Conservation (phyloP, 345 rosid genomes). For the Salix koriyanagi region DNA sequence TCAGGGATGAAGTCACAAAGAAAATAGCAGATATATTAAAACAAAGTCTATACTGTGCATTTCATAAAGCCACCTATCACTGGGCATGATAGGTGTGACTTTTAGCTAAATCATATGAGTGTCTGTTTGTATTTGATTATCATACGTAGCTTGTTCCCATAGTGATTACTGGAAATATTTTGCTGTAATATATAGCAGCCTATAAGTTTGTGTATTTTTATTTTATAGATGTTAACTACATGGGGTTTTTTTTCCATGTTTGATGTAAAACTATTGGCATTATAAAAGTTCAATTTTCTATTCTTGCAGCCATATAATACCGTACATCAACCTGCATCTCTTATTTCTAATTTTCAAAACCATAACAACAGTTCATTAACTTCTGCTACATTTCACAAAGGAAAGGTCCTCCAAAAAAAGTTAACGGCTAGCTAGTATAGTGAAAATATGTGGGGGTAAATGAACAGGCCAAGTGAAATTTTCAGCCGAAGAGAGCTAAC, state of each 20-base stretch:
- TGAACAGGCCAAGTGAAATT: not conserved
- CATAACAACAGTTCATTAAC: not conserved
- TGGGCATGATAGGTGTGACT: conserved; percentile 10
- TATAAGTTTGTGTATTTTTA: conserved; percentile 1
- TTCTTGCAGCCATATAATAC: not conserved
- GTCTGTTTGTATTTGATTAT: conserved; percentile 12
- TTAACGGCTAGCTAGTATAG: not conserved
- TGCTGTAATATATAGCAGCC: conserved; percentile 13
- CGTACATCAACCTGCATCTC: not conserved
- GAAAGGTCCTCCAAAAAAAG: not conserved
- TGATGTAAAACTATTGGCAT: not conserved
- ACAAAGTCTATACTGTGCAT: not conserved
- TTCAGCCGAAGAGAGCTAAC: not conserved
- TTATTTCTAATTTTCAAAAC: not conserved
- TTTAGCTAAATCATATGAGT: conserved; percentile 20
- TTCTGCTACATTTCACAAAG: not conserved
- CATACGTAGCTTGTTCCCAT: not conserved
- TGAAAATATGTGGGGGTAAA: not conserved
- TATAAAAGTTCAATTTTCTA: not conserved
- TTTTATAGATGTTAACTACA: not conserved
- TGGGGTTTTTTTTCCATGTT: not conserved
- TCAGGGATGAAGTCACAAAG: conserved; percentile 32
- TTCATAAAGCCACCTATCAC: not conserved
- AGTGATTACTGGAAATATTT: conserved; percentile 3
- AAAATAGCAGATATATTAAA: conserved; percentile 20